phyloP scores from a whole-genome alignment of 1,139 yeast species.

The Suhomyces panamericanus region DNA sequence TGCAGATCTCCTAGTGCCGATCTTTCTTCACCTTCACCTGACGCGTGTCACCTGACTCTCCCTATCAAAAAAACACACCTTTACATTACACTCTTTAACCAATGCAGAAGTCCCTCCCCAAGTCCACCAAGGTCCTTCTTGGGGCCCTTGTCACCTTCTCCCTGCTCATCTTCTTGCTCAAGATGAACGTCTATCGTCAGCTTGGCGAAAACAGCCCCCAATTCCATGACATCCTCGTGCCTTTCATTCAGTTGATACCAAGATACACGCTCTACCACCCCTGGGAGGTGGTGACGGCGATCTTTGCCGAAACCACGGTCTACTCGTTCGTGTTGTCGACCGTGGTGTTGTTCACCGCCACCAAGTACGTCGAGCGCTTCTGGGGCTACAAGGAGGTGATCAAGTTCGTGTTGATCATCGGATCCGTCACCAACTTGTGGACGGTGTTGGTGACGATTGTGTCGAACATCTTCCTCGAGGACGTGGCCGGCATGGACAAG shows the following conservation, averaged over 20 bases:
- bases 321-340: constrained; percentile 52
- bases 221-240: constrained; percentile 49
- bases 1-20: not conserved
- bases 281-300: constrained; percentile 72
- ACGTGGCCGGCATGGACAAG: constrained; percentile 40
- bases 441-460: constrained; percentile 33
- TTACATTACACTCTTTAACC: not conserved
- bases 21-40: not conserved
- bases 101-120: constrained; percentile 18
- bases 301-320: constrained; percentile 67
- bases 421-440: constrained; percentile 49
- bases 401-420: constrained; percentile 56
- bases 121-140: constrained; percentile 32
- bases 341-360: constrained; percentile 52
- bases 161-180: constrained; percentile 29
- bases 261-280: constrained; percentile 59
- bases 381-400: constrained; percentile 65
- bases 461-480: constrained; percentile 39
- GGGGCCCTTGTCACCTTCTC: constrained; percentile 27
- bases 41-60: too few species aligned
- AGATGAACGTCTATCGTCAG: constrained; percentile 21
- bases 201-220: constrained; percentile 7
- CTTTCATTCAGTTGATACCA: constrained; percentile 73
- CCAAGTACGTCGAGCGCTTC: constrained; percentile 50
- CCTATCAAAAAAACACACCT: not conserved